A percentile compares a stretch with the other conserved stretches of the same genome.
phyloP scores from a whole-genome alignment of 768 basidiomycete genomes.

The Albatrellus ellisii region DNA sequence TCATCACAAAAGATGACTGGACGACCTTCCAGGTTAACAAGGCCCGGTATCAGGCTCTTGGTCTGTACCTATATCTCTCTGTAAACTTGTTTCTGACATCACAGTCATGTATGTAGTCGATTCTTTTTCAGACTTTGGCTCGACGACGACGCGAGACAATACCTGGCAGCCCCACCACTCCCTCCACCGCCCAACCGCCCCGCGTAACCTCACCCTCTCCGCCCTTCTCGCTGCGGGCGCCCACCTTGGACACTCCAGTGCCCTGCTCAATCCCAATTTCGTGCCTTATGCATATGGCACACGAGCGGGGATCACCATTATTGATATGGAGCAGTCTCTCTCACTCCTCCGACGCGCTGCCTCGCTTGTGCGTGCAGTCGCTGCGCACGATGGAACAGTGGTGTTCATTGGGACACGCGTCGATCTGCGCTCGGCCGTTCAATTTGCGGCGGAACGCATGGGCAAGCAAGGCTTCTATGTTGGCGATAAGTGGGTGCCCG shows the following conservation, averaged over 20 bases:
- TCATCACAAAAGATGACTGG: constrained; percentile 44
- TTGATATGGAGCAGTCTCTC: constrained; percentile 89
- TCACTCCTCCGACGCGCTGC: constrained; percentile 87
- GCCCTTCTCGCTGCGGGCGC: constrained; percentile 88
- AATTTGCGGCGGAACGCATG: constrained; percentile 68
- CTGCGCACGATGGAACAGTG: constrained; percentile 69
- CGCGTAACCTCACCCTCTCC: constrained; percentile 65
- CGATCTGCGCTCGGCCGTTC: constrained; percentile 61
- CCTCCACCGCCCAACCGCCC: constrained; percentile 45
- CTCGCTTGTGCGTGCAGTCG: constrained; percentile 72
- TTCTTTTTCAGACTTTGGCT: constrained; percentile 55
- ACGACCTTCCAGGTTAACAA: constrained; percentile 44
- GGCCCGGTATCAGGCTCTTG: constrained; percentile 38
- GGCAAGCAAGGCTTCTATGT: constrained; percentile 76
- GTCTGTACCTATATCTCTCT: constrained; percentile 23
- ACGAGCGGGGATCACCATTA: constrained; percentile 81
- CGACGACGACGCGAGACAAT: constrained; percentile 53
- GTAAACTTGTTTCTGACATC: constrained; percentile 11
- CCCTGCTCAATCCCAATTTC: constrained; percentile 82
- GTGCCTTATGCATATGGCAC: constrained; percentile 87
- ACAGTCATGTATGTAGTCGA: constrained; percentile 31
- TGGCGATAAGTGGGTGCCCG: constrained; percentile 85
- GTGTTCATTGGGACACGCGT: constrained; percentile 85
- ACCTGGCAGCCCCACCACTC: constrained; percentile 62
- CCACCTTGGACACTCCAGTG: constrained; percentile 80